These are phyloP conservation scores for Diaporthe eres DNA, from an alignment of 2,329 filamentous ascomycete genomes.

Conservation along the genomic window DNA sequence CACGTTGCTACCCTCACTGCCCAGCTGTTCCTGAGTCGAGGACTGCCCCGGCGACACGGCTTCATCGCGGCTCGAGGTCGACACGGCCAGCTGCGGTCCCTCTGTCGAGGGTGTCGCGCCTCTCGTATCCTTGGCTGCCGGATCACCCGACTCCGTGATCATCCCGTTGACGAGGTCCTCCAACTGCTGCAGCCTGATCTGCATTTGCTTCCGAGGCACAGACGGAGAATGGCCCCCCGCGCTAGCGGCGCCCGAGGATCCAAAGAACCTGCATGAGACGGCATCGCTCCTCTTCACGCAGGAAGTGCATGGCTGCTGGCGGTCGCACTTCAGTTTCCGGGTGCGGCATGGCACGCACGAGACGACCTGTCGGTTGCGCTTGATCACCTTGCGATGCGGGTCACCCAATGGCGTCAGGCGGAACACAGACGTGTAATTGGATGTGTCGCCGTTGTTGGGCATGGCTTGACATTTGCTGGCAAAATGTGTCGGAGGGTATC, in stretches of 20 bases:
- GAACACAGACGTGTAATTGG: constrained; percentile 53
- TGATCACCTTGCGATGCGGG: constrained; percentile 50
- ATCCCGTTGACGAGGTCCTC: constrained; percentile 58
- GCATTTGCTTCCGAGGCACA: constrained; percentile 53
- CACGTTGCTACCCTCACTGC: constrained; percentile 38
- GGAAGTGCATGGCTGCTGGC: constrained; percentile 55
- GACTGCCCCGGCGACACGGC: constrained; percentile 30
- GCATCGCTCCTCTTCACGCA: constrained; percentile 57
- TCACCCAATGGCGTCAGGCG: constrained; percentile 50
- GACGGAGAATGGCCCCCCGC: not conserved
- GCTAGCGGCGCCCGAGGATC: not conserved
- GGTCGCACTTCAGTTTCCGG: constrained; percentile 60
- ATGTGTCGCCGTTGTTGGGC: constrained; percentile 41
- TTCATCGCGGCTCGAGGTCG: not conserved
- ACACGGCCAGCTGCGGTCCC: not conserved
- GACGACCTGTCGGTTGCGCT: constrained; percentile 57
- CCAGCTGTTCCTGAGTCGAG: constrained; percentile 34
- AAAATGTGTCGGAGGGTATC: not conserved
- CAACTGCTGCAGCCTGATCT: constrained; percentile 55
- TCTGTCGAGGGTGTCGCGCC: not conserved
- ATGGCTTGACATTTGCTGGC: constrained; percentile 15
- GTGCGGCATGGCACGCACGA: constrained; percentile 59
- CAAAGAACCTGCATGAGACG: constrained; percentile 52
- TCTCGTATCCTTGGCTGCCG: not conserved
- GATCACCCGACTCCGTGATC: constrained; percentile 40